These are phyloP conservation scores for Tolypocladium endophyticum DNA, from an alignment of 2,329 filamentous ascomycete genomes.

Conservation along the genomic window DNA sequence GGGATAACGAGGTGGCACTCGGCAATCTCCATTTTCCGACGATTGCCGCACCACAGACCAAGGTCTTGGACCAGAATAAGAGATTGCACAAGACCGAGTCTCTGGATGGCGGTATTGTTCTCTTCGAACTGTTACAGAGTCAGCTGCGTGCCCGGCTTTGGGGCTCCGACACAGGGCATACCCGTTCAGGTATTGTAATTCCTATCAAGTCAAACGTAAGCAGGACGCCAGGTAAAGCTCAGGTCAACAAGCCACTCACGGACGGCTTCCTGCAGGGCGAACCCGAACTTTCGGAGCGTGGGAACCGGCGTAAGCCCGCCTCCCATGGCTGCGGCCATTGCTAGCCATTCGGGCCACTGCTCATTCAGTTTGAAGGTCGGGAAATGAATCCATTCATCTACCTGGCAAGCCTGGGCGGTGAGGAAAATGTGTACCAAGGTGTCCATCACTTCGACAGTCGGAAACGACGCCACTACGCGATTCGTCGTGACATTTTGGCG, in stretches of 20 bases:
- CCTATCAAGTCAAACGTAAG: constrained; percentile 9
- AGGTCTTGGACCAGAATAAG: constrained; percentile 38
- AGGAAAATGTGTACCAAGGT: constrained; percentile 51
- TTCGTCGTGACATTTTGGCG: constrained; percentile 36
- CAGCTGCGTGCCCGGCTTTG: background rate
- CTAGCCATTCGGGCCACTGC: constrained; percentile 48
- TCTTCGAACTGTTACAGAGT: constrained; percentile 32
- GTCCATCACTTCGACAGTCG: constrained; percentile 49
- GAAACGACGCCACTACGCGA: constrained; percentile 50
- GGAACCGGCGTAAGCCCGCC: constrained; percentile 46
- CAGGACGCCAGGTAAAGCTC: background rate
- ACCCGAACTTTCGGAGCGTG: constrained; percentile 50
- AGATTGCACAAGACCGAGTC: constrained; percentile 37
- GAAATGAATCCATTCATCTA: constrained; percentile 52
- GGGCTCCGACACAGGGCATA: constrained; percentile 7
- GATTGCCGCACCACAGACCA: constrained; percentile 43
- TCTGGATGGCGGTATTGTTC: constrained; percentile 33
- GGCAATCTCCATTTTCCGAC: constrained; percentile 45
- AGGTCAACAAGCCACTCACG: constrained; percentile 18
- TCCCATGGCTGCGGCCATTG: constrained; percentile 48
- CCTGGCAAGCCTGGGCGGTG: constrained; percentile 42
- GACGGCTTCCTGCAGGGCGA: constrained; percentile 41
- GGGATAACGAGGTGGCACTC: constrained; percentile 38
- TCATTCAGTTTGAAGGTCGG: constrained; percentile 45
- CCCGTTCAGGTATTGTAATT: constrained; percentile 17